Evolutionary conservation across 2,329 filamentous ascomycete genomes (phyloP), one percentile per base, ranked within the genome.

Genomic region (Trichoderma koningiopsis): DNA sequence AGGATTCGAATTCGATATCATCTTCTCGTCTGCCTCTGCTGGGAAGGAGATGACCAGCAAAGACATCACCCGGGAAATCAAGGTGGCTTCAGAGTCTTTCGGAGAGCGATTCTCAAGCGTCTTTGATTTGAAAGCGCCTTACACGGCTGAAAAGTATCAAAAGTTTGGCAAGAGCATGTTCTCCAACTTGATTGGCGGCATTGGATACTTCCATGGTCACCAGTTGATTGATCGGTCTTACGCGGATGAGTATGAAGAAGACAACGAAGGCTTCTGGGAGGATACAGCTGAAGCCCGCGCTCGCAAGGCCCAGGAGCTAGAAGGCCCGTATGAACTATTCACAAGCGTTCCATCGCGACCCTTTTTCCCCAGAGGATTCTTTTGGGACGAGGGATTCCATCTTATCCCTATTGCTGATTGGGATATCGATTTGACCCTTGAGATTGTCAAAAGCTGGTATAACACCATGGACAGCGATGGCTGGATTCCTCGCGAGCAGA

Each of bases 361-460:
- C 0, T 99, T 99, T 83, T 99, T 99, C 81, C 96, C 96, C 1
- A 88, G 96, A 71, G 96, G 96, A 0, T 99, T 99, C 79, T 85
- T 98, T 4, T 99, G 96, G 96, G 96, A 99, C 75, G 96, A 99
- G 79, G 96, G 96, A 0, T 99, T 98, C 81, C 96, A 99, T 76
- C 84, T 99, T 43, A 84, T 97, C 59, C 94, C 94, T 1, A 90
- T 99, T 66, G 87, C 93, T 24, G 95, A 99, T 73, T 99, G 94
- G 92, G 96, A 99, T 77, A 88, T 94, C 64, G 94, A 97, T 76
- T 86, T 98, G 63, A 90, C 92, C 3, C 83, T 91, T 35, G 93
- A 97, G 72, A 93, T 99, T 72, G 87, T 98, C 71, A 92, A 91
- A 81, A 97, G 93, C 80, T 99, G 96, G 96, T 96, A 96, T 82